Evolutionary conservation across 352 stramenopile species (phyloP).

Genomic region (Pythium aquatile): DNA sequence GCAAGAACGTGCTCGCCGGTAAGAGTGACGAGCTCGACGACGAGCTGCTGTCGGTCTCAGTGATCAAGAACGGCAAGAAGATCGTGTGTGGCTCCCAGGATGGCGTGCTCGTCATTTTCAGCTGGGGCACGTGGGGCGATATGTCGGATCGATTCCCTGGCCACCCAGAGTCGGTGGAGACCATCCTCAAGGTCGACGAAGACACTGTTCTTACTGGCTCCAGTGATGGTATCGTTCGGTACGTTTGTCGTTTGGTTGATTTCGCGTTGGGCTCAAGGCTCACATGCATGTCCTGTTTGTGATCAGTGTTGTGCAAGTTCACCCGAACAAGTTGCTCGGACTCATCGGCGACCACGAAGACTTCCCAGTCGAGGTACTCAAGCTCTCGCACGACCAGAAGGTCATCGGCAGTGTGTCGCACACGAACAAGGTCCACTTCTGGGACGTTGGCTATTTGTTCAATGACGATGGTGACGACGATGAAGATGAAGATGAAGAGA

Average conservation of each 20-base stretch:
- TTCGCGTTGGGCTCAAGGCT: background rate
- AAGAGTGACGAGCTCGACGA: conserved; percentile 87
- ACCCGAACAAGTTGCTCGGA: conserved; percentile 95
- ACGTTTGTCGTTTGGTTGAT: conserved; percentile 22
- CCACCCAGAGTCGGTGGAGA: conserved; percentile 94
- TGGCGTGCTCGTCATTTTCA: conserved; percentile 94
- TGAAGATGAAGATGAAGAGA: conserved; percentile 53
- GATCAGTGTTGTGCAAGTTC: conserved; percentile 89
- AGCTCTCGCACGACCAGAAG: conserved; percentile 85
- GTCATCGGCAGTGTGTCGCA: conserved; percentile 93
- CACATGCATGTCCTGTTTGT: conserved; percentile 4
- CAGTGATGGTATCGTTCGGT: conserved; percentile 94
- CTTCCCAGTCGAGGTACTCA: conserved; percentile 93
- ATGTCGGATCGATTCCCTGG: conserved; percentile 95
- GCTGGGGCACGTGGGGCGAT: conserved; percentile 95
- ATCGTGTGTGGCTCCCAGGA: conserved; percentile 94
- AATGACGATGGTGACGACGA: conserved; percentile 82
- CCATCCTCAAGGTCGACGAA: conserved; percentile 96
- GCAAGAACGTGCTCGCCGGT: conserved; percentile 72
- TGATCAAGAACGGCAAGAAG: conserved; percentile 91
- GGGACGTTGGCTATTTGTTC: conserved; percentile 93
- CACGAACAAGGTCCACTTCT: conserved; percentile 94
- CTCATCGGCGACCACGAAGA: conserved; percentile 96
- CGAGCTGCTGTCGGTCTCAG: conserved; percentile 65
- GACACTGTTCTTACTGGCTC: conserved; percentile 96